Conservation (phyloP, 176 grass and related monocot genomes). For the Rhipidocladum racemiflorum region DNA sequence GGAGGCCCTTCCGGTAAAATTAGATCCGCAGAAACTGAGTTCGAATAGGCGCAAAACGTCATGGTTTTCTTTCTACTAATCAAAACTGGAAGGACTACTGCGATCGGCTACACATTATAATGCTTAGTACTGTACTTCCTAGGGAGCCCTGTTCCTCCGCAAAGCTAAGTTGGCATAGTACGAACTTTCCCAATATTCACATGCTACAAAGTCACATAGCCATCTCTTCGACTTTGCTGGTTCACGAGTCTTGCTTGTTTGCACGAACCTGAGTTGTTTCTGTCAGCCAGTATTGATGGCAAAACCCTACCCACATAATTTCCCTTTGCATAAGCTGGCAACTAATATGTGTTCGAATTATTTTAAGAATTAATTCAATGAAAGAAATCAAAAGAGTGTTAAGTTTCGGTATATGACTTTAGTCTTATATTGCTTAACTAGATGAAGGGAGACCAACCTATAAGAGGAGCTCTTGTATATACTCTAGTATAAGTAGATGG, state of each 20-base stretch:
- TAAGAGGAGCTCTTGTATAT: too few species aligned
- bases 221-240: not conserved
- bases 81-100: not conserved
- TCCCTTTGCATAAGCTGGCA: not conserved
- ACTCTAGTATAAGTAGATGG: too few species aligned
- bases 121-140: not conserved
- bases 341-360: too few species aligned
- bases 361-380: too few species aligned
- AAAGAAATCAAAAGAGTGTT: too few species aligned
- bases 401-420: too few species aligned
- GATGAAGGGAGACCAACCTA: too few species aligned
- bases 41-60: not conserved
- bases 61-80: not conserved
- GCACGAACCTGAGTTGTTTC: not conserved
- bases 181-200: not conserved
- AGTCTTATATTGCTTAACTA: too few species aligned
- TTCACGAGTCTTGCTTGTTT: not conserved
- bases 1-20: slow-evolving; percentile 2
- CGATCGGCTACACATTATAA: not conserved
- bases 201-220: not conserved
- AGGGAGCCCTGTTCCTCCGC: not conserved
- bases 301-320: not conserved
- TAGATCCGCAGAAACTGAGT: not conserved
- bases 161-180: not conserved
- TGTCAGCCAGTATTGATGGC: not conserved